Evolutionary conservation across 1,284 basidiomycete genomes (phyloP).

Genomic region (Cutaneotrichosporon cutaneum): DNA sequence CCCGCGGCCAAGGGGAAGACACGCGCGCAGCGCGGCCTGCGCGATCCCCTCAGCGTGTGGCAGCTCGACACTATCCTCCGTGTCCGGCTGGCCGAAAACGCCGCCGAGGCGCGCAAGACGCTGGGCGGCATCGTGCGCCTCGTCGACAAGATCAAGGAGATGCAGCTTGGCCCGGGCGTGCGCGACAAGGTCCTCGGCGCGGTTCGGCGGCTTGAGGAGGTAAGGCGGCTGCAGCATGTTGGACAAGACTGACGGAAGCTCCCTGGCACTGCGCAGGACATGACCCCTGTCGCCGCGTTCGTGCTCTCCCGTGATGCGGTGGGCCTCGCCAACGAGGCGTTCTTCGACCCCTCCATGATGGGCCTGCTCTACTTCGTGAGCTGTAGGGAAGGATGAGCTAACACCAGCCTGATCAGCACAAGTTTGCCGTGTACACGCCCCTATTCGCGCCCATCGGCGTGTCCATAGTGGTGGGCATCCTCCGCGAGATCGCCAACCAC

Average conservation of each 20-base stretch:
- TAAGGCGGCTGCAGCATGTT: constrained; percentile 50
- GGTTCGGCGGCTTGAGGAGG: constrained; percentile 67
- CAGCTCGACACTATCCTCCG: constrained; percentile 76
- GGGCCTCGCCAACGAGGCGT: constrained; percentile 77
- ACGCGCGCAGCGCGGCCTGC: constrained; percentile 11
- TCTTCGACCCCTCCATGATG: constrained; percentile 96
- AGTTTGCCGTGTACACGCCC: constrained; percentile 89
- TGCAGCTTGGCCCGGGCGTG: constrained; percentile 80
- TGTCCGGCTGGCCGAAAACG: constrained; percentile 69
- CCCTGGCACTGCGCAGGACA: constrained; percentile 9
- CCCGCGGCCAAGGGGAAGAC: background rate
- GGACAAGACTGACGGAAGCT: constrained; percentile 8
- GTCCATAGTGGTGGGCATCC: constrained; percentile 70
- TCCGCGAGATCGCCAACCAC: constrained; percentile 60
- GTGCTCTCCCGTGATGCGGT: constrained; percentile 66
- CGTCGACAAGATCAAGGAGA: constrained; percentile 78
- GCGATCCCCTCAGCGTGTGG: constrained; percentile 56
- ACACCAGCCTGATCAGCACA: constrained; percentile 77
- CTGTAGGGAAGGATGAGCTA: background rate
- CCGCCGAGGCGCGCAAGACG: constrained; percentile 67
- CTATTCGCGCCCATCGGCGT: constrained; percentile 84
- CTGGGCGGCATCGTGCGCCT: constrained; percentile 76
- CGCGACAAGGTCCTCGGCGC: constrained; percentile 68
- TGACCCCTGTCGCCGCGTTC: constrained; percentile 52
- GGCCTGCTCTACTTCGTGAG: constrained; percentile 82